Conservation (phyloP, 2,329 filamentous ascomycete species). For the Exophiala sp. region DNA sequence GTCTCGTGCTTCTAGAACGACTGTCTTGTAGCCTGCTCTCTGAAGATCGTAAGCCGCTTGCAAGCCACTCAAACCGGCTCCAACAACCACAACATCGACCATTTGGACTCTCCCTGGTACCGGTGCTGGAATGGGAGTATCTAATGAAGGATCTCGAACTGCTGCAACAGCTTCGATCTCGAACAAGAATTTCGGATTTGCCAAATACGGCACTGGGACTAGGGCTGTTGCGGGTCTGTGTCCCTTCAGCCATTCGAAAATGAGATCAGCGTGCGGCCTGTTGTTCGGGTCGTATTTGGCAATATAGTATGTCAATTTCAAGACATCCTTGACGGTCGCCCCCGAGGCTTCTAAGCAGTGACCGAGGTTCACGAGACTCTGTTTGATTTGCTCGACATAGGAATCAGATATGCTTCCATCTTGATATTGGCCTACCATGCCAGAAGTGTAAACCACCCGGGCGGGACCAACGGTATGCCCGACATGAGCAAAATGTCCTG, state of each 20-base stretch:
- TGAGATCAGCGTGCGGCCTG: conserved; percentile 35
- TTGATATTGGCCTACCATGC: not conserved
- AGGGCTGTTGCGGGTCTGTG: conserved; percentile 44
- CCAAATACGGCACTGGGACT: conserved; percentile 41
- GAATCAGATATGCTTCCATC: not conserved
- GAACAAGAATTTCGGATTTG: conserved; percentile 38
- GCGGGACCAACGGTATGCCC: not conserved
- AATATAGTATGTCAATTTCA: conserved; percentile 42
- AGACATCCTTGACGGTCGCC: conserved; percentile 36
- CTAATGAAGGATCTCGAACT: conserved; percentile 36
- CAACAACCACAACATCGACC: conserved; percentile 35
- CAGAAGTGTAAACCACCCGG: not conserved
- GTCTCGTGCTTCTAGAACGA: conserved; percentile 41
- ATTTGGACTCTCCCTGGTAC: conserved; percentile 45
- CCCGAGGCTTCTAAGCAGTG: conserved; percentile 36
- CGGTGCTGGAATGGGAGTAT: conserved; percentile 52
- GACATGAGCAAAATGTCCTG: not conserved
- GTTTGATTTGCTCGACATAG: conserved; percentile 1
- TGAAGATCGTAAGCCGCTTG: conserved; percentile 33
- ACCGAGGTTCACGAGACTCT: conserved; percentile 26
- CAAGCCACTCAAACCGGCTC: conserved; percentile 39
- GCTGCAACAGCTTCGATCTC: conserved; percentile 44
- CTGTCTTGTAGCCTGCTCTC: conserved; percentile 31
- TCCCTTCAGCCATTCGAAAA: conserved; percentile 37
- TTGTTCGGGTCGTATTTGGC: conserved; percentile 41